Base-by-base conservation (phyloP, 148 eudicot genomes). In the Rheum nobile region DNA sequence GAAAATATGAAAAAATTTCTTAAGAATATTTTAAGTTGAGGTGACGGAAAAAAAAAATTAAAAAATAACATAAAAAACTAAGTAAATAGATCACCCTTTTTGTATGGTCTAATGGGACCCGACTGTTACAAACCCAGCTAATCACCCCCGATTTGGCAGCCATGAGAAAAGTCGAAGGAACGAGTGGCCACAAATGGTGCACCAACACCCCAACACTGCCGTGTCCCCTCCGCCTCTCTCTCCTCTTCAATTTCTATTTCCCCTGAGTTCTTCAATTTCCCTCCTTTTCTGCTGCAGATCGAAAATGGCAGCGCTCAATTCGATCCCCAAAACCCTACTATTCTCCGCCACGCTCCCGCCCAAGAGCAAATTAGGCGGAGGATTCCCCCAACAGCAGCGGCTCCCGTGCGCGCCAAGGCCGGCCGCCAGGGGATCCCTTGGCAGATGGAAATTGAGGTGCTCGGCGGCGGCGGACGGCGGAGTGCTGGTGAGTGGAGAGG, bases 401-500 rank as follows among this genome's bases (percentile, higher is more conserved):
- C 41, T 38, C 41, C 24, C 42, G n/a, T 21, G 28, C 0, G 11
- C 72, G 6, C 39, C 39, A 37, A 37, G 46, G n/a, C 19, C 14
- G n/a, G 28, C 72, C 22, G 41, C 50, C 71, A 0, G 9, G 17
- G 32, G 39, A 19, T 69, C 46, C 26, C 38, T 19, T 6, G 38
- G 12, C 6, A 13, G 21, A 29, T 67, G 28, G 61, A 24, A 21
- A 13, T 0, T 57, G 41, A 65, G 41, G 22, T 65, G 39, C 70
- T 71, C 75, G 74, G 17, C 8, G 76, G 26, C 17, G 79, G 72
- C 26, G 75, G 55, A 61, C 13, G 61, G 48, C 74, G 74, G 46
- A 72, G 86, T 79, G 28, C 52, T 88, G n/a, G 86, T 83, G 75
- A 77, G 75, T 57, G 80, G 74, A 74, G 87, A 81, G 37, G 82